Evolutionary conservation across 1,139 yeast species (phyloP), one percentile per base, ranked within the genome.

Genomic region (Hyphopichia khmerensis): DNA sequence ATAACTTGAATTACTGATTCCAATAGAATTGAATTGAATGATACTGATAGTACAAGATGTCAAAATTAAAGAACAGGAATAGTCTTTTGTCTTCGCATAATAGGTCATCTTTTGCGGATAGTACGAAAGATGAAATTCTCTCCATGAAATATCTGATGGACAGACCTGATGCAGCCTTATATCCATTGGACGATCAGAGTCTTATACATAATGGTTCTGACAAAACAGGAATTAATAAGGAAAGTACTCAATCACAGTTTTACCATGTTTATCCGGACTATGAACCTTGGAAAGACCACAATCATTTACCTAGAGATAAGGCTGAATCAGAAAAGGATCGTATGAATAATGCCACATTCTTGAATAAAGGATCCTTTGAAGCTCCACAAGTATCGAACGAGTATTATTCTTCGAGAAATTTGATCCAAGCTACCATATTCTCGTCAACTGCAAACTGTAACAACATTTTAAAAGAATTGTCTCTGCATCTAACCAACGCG

Each of bases 211-310:
- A 45, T 14, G 49, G 46, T 7, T 40, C 36, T 14, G 45, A 47
- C 34, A 30, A 33, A 15, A 15, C 16, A 17, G 21, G 6, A 3
- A 17, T 11, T 30, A 33, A 21, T 26, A 26, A 26, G n/a, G 10
- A 26, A 13, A 4, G 6, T 14, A 32, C 37, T 24, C 24, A 34
- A 15, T 9, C 14, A 5, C 50, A 45, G 8, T 42, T 35, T 16
- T 17, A 45, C 15, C 65, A 76, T 6, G 10, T 30, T 2, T 85
- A 77, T 54, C 96, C 96, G 1, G 96, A 89, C 62, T 88, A 82
- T 59, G 70, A 70, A 43, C 88, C 95, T 0, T 89, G 96, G 96
- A 67, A 71, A 41, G 91, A 85, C 53, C 76, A 77, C 10, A 56
- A 76, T 4, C 75, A 73, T 33, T 80, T 84, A 42, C 65, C 74